These are phyloP conservation scores for Leccinum imitatum DNA, from an alignment of 768 basidiomycete species.

Conservation along the genomic window DNA sequence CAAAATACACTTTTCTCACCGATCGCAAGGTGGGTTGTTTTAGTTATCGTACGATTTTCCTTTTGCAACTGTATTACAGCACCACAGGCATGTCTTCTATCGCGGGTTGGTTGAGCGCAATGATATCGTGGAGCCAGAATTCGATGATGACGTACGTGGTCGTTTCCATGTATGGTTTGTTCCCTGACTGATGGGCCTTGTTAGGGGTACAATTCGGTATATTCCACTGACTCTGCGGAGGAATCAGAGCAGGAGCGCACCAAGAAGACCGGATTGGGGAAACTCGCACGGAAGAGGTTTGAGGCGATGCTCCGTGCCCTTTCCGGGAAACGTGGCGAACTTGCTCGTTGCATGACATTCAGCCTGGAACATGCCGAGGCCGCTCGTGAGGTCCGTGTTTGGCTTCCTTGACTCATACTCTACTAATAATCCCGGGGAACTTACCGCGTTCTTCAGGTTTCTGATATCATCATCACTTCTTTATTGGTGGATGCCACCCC, in stretches of 20 bases:
- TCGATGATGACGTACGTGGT: constrained; percentile 70
- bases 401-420: not conserved
- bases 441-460: constrained; percentile 52
- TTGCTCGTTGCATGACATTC: constrained; percentile 97
- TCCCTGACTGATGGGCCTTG: constrained; percentile 9
- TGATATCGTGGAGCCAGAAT: constrained; percentile 59
- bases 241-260: constrained; percentile 86
- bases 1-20: constrained; percentile 79
- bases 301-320: constrained; percentile 88
- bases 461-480: constrained; percentile 87
- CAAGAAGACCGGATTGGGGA: constrained; percentile 76
- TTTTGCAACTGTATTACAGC: constrained; percentile 40
- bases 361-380: constrained; percentile 96
- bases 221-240: constrained; percentile 92
- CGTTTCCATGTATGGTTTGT: not conserved
- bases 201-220: constrained; percentile 84
- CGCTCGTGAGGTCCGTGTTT: constrained; percentile 72
- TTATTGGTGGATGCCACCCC: constrained; percentile 88
- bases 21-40: constrained; percentile 45
- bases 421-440: not conserved
- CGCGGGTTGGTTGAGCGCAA: constrained; percentile 63
- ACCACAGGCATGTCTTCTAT: constrained; percentile 71
- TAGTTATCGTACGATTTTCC: not conserved
- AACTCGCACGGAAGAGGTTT: constrained; percentile 77
- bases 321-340: constrained; percentile 83